Base-by-base conservation (phyloP, 805 yeast species). In the Myxozyma monticola region DNA sequence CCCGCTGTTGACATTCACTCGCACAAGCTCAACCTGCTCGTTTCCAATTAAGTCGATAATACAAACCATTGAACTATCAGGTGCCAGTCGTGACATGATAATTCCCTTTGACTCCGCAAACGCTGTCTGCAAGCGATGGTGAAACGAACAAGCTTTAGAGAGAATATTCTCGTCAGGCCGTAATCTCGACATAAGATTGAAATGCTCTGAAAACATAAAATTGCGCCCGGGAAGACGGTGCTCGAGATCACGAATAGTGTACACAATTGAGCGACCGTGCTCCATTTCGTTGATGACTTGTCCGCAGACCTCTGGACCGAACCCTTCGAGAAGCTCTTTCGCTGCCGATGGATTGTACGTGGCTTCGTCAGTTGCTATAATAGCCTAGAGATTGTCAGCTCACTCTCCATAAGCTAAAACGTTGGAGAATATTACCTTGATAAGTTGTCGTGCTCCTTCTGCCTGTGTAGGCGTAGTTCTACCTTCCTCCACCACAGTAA, bases 21-120 rank as follows among this genome's bases (percentile, higher is more conserved):
- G 72, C 3, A 74, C 73, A 2, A 83, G 55, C 8, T 68, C 63
- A 3, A 82, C 56, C 14, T 66, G 63, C 3, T 67, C 61, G 4
- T 69, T 64, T 2, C 81, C 76, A 15, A 84, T 58, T 29, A 80
- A 62, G 45, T 83, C 82, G 37, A 88, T 63, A 14, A 88, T 62
- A 1, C 81, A 68, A 14, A 84, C 80, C 71, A 86, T 79, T 5
- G 83, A 76, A 5, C 84, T 77, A 62, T 83, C 83, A 6, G 78
- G 76, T 18, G 77, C 69, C n/a, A 76, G 70, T n/a, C 73, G 70
- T 4, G 81, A 76, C 47, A 85, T 74, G 17, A 75, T 59, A 21
- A 76, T 59, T 1, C 88, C 95, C 57, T 80, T 79, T 0, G 72
- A 66, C 4, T 72, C 71, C 4, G 67, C 68, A 6, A 74, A 60